Base-by-base conservation (phyloP, 306 rosid species). In the Adenanthera pavonina region DNA sequence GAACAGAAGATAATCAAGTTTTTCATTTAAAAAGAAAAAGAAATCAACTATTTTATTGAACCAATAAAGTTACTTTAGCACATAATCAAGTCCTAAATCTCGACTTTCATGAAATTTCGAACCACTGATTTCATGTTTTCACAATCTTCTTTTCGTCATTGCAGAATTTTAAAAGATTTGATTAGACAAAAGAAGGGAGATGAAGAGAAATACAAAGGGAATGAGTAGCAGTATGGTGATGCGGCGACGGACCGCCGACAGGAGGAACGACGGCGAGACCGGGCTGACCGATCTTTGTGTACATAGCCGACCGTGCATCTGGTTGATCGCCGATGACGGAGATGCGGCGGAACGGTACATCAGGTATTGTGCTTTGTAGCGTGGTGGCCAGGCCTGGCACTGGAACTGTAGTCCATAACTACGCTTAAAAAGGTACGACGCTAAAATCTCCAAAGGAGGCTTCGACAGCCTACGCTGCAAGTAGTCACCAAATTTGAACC, bases 201-300 rank as follows among this genome's bases (percentile, higher is more conserved):
- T 0, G 47, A 40, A 69, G 53, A 75, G 48, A 48, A 85, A 74
- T 61, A 91, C 92, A 84, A 40, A 89, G 49, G 4, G 89, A 38
- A 4, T 88, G 15, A 17, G 88, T 2, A 30, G 91, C 44, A 64
- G 85, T 19, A 33, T 84, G 88, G 49, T 81, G 87, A 13, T 81
- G 74, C 48, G 88, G 79, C 9, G 83, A 68, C 20, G 84, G 53
- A 2, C 90, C 90, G 75, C 77, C 79, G 75, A 30, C 30, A 5
- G 82, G 79, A 76, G 72, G 77, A 11, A 8, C 44, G 20, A 7
- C 44, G 54, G 68, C 19, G 25, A 71, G 80, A 17, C 78, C 78
- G 19, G 60, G 84, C 20, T 84, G 91, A 65, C 81, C 81, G 65
- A 91, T 82, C 81, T 84, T 85, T 1, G 91, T 90, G 80, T 91